Conservation (phyloP, 208 protist genomes). For the Leptomonas pyrrhocoris region DNA sequence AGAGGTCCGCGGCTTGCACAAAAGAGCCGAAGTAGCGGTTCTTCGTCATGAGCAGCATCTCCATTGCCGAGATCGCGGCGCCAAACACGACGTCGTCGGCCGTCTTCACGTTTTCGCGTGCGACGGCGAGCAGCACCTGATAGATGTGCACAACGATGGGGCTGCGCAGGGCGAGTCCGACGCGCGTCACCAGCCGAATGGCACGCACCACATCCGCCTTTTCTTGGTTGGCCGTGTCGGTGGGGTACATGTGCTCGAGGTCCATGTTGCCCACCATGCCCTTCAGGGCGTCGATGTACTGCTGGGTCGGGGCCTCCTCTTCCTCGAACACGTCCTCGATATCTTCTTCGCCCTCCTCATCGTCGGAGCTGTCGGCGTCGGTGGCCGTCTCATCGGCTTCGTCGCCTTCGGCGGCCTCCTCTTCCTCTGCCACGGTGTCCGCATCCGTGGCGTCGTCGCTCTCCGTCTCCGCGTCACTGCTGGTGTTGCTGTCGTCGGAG, state of each 20-base stretch:
- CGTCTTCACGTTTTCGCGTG: slow-evolving; percentile 80
- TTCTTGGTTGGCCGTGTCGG: slow-evolving; percentile 72
- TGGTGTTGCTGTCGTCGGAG: slow-evolving; percentile 17
- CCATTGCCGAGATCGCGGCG: slow-evolving; percentile 57
- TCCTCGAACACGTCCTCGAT: slow-evolving; percentile 48
- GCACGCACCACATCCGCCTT: slow-evolving; percentile 82
- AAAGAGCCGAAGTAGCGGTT: slow-evolving; percentile 89
- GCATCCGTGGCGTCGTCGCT: slow-evolving; percentile 28
- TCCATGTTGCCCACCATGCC: slow-evolving; percentile 87
- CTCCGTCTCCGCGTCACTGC: slow-evolving; percentile 18
- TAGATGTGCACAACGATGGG: slow-evolving; percentile 79
- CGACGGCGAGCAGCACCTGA: slow-evolving; percentile 86
- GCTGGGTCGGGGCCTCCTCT: slow-evolving; percentile 83
- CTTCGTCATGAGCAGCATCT: slow-evolving; percentile 79
- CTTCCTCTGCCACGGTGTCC: slow-evolving; percentile 22
- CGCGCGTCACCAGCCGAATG: slow-evolving; percentile 68
- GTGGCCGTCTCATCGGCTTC: too few relatives aligned
- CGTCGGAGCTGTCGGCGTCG: slow-evolving; percentile 15
- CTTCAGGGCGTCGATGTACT: slow-evolving; percentile 85
- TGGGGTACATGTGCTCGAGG: slow-evolving; percentile 80
- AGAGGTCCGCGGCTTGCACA: slow-evolving; percentile 61
- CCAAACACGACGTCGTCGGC: slow-evolving; percentile 83
- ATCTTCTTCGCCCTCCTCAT: slow-evolving; percentile 17
- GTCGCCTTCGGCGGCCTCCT: slow-evolving; percentile 27
- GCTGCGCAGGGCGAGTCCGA: slow-evolving; percentile 68